Percentiles rank a stretch among this genome's conserved stretches.
phyloP scores from a whole-genome alignment of 768 basidiomycete genomes.

The Strobilomyces echinocephalus region DNA sequence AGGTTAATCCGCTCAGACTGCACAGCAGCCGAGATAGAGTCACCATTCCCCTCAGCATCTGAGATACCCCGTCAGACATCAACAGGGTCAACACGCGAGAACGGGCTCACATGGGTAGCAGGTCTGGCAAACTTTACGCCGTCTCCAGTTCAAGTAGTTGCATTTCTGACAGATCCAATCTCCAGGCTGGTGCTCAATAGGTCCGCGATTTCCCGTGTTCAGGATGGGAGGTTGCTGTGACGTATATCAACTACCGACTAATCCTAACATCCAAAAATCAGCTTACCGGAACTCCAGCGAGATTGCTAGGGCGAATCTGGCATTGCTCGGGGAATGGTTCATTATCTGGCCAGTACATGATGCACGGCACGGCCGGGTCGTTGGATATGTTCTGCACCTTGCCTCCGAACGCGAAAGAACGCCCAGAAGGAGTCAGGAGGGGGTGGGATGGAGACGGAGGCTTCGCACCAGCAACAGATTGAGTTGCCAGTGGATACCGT shows the following conservation, averaged over 20 bases:
- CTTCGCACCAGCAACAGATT: conserved; percentile 26
- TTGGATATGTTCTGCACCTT: conserved; percentile 74
- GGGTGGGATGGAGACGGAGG: conserved; percentile 50
- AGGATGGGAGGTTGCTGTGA: conserved; percentile 76
- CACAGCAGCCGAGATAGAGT: conserved; percentile 79
- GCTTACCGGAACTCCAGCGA: conserved; percentile 53
- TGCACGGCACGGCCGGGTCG: conserved; percentile 67
- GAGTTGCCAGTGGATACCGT: conserved; percentile 28
- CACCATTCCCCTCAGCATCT: conserved; percentile 88
- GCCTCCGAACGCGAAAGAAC: conserved; percentile 70
- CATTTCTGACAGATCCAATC: conserved; percentile 84
- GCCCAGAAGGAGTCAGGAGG: conserved; percentile 78
- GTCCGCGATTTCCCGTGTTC: conserved; percentile 84
- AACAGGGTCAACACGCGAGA: conserved; percentile 4
- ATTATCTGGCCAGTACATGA: conserved; percentile 92
- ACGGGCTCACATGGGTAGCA: conserved; percentile 70
- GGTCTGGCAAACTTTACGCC: conserved; percentile 86
- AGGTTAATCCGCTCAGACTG: conserved; percentile 82
- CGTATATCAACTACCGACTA: not conserved
- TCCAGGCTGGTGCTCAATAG: conserved; percentile 80
- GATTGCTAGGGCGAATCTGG: conserved; percentile 62
- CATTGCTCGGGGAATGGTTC: conserved; percentile 77
- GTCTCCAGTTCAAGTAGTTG: conserved; percentile 83
- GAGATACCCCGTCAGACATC: conserved; percentile 7
- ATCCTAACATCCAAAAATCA: not conserved